phyloP scores from a whole-genome alignment of 352 stramenopile species.

The Globisporangium rhizosaccharum region DNA sequence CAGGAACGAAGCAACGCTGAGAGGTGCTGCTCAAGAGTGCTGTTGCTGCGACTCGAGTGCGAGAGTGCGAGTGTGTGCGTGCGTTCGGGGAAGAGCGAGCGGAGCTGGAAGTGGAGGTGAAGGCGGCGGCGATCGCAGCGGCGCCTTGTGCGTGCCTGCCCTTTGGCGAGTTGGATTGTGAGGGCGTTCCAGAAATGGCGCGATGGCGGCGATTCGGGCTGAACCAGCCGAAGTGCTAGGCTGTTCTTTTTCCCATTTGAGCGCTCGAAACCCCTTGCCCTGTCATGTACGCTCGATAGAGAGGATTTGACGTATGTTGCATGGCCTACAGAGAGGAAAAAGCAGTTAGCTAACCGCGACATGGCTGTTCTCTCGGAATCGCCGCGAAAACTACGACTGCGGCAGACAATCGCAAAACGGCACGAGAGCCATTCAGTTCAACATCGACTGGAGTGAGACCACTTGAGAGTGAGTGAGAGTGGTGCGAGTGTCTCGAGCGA shows the following conservation, averaged over 20 bases:
- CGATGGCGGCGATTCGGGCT: constrained; percentile 10
- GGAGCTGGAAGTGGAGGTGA: not conserved
- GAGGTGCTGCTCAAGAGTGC: not conserved
- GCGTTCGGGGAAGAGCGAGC: not conserved
- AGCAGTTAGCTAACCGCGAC: no score
- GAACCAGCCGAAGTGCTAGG: constrained; percentile 1
- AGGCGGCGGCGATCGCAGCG: not conserved
- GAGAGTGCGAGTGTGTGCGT: not conserved
- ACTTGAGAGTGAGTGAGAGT: no score
- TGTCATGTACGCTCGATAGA: not conserved
- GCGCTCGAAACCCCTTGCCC: not conserved
- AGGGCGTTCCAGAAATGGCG: constrained; percentile 3
- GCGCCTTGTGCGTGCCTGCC: constrained; percentile 6
- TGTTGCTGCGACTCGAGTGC: not conserved
- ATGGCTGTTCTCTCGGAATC: no score
- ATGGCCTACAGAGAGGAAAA: no score
- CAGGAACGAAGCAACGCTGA: not conserved
- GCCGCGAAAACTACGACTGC: no score
- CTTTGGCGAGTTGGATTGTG: constrained; percentile 18
- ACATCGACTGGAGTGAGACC: no score
- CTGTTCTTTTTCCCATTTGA: constrained; percentile 8
- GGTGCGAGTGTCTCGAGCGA: no score
- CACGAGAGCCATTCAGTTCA: no score
- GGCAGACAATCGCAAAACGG: no score
- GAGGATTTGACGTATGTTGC: no score